Evolutionary conservation across 257 asterid species (phyloP).

Genomic region (Striga asiatica): DNA sequence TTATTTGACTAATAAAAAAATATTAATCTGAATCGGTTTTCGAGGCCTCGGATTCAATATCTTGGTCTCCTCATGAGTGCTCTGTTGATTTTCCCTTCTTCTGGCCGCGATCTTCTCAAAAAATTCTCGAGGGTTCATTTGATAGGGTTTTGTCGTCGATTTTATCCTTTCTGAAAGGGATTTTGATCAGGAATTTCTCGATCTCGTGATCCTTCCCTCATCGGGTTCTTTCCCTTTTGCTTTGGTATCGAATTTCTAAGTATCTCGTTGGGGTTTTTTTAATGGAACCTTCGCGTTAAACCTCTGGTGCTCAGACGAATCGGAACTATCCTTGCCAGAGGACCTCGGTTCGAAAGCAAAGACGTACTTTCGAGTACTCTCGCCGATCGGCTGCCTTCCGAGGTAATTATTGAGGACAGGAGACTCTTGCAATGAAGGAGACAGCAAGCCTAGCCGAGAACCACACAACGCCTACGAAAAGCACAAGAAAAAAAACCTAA

Average conservation of each 20-base stretch:
- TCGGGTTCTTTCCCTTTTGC: conserved; percentile 22
- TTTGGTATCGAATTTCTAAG: conserved; percentile 21
- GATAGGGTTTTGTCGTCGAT: conserved; percentile 18
- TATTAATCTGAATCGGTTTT: conserved; percentile 26
- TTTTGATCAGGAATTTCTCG: conserved; percentile 31
- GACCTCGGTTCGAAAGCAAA: conserved; percentile 21
- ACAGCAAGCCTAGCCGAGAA: too few relatives aligned
- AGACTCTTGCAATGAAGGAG: conserved; percentile 23
- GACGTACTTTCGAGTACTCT: conserved; percentile 24
- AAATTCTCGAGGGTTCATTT: conserved; percentile 17
- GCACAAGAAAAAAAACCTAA: too few relatives aligned
- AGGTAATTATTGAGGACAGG: conserved; percentile 21
- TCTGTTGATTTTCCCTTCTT: conserved; percentile 21
- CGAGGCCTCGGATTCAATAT: conserved; percentile 55
- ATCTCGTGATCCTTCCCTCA: conserved; percentile 18
- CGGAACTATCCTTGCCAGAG: conserved; percentile 19
- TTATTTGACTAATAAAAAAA: too few relatives aligned
- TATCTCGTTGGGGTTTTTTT: conserved; percentile 13
- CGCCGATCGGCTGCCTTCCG: conserved; percentile 18
- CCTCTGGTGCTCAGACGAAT: conserved; percentile 24
- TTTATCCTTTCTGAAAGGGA: conserved; percentile 33
- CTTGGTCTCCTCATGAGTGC: conserved; percentile 34
- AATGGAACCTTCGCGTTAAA: conserved; percentile 15
- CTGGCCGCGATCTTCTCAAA: conserved; percentile 13
- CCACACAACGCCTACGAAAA: too few relatives aligned